phyloP scores from a whole-genome alignment of 176 grass and related monocot genomes.

The Alloteropsis semialata region DNA sequence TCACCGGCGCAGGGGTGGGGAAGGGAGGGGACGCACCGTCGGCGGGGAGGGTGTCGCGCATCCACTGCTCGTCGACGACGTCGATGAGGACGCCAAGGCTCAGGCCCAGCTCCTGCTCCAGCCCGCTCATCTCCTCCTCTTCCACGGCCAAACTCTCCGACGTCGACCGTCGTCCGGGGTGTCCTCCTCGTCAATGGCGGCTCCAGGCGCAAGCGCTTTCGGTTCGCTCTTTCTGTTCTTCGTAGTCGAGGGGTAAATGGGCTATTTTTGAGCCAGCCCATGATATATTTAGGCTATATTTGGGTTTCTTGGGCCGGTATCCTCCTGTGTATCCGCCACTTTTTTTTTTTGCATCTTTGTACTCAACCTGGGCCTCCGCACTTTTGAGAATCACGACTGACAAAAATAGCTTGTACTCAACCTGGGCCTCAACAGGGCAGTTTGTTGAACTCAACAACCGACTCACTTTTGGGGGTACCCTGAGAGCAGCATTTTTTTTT shows the following conservation, averaged over 20 bases:
- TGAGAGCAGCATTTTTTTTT: too few relatives aligned
- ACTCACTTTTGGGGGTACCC: too few relatives aligned
- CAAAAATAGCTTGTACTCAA: too few relatives aligned
- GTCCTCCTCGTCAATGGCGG: not conserved
- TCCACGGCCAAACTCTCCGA: not conserved
- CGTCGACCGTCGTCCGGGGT: not conserved
- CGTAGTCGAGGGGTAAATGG: not conserved
- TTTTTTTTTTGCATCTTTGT: not conserved
- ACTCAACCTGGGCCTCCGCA: not conserved
- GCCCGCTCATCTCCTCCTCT: slow-evolving; percentile 49
- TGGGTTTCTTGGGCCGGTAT: not conserved
- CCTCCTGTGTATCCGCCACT: too few relatives aligned
- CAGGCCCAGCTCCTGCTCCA: slow-evolving; percentile 62
- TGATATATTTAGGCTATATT: not conserved
- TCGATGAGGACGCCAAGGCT: slow-evolving; percentile 90
- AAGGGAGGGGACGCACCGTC: slow-evolving; percentile 45
- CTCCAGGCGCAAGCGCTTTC: not conserved
- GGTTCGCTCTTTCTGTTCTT: not conserved
- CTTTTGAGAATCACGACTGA: too few relatives aligned
- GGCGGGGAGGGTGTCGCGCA: slow-evolving; percentile 81
- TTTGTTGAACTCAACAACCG: too few relatives aligned
- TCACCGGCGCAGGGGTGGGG: not conserved
- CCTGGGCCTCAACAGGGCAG: too few relatives aligned
- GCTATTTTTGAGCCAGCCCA: not conserved
- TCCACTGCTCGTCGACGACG: slow-evolving; percentile 89